Conservation (phyloP, 805 yeast genomes). For the Candida manassasensis region DNA sequence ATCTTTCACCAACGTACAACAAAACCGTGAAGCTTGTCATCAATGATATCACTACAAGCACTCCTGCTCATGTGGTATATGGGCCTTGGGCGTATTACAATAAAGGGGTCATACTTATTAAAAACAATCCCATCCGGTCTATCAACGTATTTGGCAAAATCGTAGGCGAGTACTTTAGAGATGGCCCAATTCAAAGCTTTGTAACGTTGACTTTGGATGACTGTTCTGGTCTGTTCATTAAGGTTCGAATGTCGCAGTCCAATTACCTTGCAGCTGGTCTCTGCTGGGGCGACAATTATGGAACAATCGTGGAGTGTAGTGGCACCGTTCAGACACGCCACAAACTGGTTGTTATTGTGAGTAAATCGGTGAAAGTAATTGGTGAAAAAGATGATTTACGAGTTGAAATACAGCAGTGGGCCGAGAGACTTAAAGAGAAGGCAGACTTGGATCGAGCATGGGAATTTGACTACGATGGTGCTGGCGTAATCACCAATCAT, state of each 20-base stretch:
- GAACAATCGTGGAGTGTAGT: slow-evolving; percentile 20
- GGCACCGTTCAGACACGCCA: slow-evolving; percentile 12
- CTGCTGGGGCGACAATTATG: slow-evolving; percentile 15
- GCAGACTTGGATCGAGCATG: slow-evolving; percentile 20
- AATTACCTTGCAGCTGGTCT: slow-evolving; percentile 13
- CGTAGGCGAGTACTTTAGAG: slow-evolving; percentile 17
- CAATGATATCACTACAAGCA: slow-evolving; percentile 21
- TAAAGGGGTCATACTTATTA: slow-evolving; percentile 15
- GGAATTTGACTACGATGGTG: slow-evolving; percentile 14
- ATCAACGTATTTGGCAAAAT: slow-evolving; percentile 26
- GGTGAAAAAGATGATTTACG: slow-evolving; percentile 16
- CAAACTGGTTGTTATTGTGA: background rate
- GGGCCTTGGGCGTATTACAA: slow-evolving; percentile 13
- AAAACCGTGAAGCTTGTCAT: slow-evolving; percentile 23
- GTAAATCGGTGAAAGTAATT: slow-evolving; percentile 10
- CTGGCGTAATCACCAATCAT: background rate
- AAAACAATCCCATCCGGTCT: slow-evolving; percentile 30
- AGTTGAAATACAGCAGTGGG: slow-evolving; percentile 28
- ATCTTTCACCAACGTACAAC: slow-evolving; percentile 22
- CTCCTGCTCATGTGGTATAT: slow-evolving; percentile 12
- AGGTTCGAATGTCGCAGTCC: slow-evolving; percentile 14
- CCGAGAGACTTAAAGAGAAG: slow-evolving; percentile 17
- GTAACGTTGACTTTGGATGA: slow-evolving; percentile 29
- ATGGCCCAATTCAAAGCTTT: slow-evolving; percentile 9
- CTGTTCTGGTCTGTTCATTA: slow-evolving; percentile 30